These are phyloP conservation scores for Trametes meyenii DNA, from an alignment of 768 basidiomycete genomes.

Conservation along the genomic window DNA sequence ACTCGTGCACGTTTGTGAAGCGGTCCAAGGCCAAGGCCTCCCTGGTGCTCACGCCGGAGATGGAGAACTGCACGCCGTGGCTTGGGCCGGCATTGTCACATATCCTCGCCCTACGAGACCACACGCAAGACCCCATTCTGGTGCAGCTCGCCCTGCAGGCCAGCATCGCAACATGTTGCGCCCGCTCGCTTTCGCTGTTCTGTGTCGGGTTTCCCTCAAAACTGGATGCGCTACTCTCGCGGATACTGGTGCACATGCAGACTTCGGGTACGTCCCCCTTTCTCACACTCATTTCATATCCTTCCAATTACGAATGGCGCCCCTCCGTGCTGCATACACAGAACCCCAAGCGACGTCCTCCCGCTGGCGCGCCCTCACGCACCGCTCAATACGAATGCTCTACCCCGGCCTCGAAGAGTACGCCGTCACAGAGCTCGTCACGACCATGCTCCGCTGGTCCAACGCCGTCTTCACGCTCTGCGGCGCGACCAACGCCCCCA, in stretches of 20 bases:
- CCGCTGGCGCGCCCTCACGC: constrained; percentile 76
- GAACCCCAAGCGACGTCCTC: constrained; percentile 80
- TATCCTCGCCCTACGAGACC: constrained; percentile 63
- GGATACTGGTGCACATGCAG: constrained; percentile 32
- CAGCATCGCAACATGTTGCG: constrained; percentile 65
- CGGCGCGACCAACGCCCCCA: constrained; percentile 52
- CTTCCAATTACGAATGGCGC: neutral
- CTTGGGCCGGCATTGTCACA: constrained; percentile 65
- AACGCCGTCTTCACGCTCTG: constrained; percentile 67
- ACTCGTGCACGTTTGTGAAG: constrained; percentile 50
- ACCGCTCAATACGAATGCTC: constrained; percentile 65
- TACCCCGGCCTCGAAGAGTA: constrained; percentile 70
- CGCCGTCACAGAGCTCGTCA: constrained; percentile 70
- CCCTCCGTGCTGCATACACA: constrained; percentile 25
- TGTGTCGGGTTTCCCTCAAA: constrained; percentile 76
- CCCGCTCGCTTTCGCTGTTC: constrained; percentile 68
- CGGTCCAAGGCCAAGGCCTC: constrained; percentile 14
- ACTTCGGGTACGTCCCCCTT: constrained; percentile 23
- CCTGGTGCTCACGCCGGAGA: constrained; percentile 31
- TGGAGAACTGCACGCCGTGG: constrained; percentile 54
- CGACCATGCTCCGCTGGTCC: constrained; percentile 74
- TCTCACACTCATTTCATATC: constrained; percentile 3
- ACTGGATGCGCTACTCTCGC: constrained; percentile 59
- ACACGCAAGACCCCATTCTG: constrained; percentile 74
- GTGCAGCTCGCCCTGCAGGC: constrained; percentile 79